A percentile compares a stretch with the other conserved stretches of the same genome.
These are phyloP conservation scores for Colletotrichum sp. DNA, from an alignment of 2,329 filamentous ascomycete genomes.

Conservation along the genomic window DNA sequence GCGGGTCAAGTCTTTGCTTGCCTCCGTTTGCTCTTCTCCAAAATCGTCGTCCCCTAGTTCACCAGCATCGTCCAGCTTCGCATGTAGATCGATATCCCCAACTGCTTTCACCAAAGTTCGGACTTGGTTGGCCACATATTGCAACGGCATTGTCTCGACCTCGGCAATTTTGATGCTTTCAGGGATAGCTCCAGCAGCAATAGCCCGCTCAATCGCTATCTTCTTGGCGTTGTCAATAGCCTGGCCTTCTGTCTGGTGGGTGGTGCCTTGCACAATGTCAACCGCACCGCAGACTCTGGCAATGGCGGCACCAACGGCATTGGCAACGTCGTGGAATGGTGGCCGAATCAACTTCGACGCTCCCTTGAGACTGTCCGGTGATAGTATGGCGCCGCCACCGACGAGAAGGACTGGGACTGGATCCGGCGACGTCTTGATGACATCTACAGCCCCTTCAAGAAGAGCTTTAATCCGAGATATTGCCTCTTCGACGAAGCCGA, in stretches of 20 bases:
- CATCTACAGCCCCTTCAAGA: constrained; percentile 29
- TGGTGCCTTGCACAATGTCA: constrained; percentile 34
- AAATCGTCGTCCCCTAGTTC: constrained; percentile 49
- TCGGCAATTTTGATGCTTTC: constrained; percentile 43
- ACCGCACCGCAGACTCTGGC: constrained; percentile 62
- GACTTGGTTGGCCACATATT: constrained; percentile 37
- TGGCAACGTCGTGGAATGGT: constrained; percentile 63
- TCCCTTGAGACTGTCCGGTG: constrained; percentile 58
- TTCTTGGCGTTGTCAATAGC: constrained; percentile 26
- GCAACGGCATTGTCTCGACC: constrained; percentile 43
- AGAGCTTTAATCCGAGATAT: constrained; percentile 19
- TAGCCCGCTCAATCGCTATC: constrained; percentile 22
- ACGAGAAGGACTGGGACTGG: constrained; percentile 53
- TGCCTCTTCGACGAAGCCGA: constrained; percentile 30
- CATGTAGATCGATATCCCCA: constrained; percentile 46
- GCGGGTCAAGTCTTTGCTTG: constrained; percentile 37
- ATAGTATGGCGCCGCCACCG: constrained; percentile 66
- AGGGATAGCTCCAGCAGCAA: constrained; percentile 22
- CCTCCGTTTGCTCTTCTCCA: constrained; percentile 43
- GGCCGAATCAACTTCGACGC: constrained; percentile 63
- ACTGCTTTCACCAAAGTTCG: constrained; percentile 41
- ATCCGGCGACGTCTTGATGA: constrained; percentile 30
- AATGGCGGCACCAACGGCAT: constrained; percentile 69
- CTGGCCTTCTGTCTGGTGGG: constrained; percentile 23
- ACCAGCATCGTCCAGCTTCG: constrained; percentile 30